Base-by-base conservation (phyloP, 2,329 filamentous ascomycete genomes). In the Aspergillus aculeatus region DNA sequence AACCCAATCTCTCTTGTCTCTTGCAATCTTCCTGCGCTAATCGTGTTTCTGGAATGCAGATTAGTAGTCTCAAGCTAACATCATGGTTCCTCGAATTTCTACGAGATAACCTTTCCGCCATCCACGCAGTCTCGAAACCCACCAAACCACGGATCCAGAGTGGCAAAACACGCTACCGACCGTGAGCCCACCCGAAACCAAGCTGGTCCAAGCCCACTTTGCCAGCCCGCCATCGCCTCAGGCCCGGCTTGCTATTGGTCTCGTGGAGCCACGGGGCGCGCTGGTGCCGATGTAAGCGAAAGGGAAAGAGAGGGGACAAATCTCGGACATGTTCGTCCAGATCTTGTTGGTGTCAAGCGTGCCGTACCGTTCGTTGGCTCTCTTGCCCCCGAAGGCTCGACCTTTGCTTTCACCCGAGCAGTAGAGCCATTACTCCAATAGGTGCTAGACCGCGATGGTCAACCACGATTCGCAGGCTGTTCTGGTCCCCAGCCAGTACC, bases 311-410 rank as follows among this genome's bases (percentile, higher is more conserved):
- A 50, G 47, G 44, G 57, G 64, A 41, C 38, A 41, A 66, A 72
- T 72, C 69, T 73, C 71, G 71, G 71, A 63, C 64, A 54, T 62
- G 63, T 61, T 60, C 63, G 58, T 60, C 57, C 64, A 65, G 69
- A 73, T 73, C 71, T 73, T 62, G 61, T 62, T 63, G 61, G 60
- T 60, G 59, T 63, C 64, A 64, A 67, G 69, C 67, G 62, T 64
- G 67, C 62, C 35, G 65, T 65, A 60, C 62, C 60, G 69, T 73
- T 73, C 69, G 71, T 41, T 41, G 38, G 60, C 62, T 61, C 53
- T 53, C 62, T 60, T 57, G 54, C 56, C 47, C 54, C 57, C 23
- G 23, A 50, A 62, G 61, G 51, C 59, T 61, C 21, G 38, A 56
- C 54, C 50, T 52, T 26, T 24, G 26, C 49, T 44, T 26, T 38